Conservation (phyloP, 768 basidiomycete species). For the Hygrophoropsis aurantiaca region DNA sequence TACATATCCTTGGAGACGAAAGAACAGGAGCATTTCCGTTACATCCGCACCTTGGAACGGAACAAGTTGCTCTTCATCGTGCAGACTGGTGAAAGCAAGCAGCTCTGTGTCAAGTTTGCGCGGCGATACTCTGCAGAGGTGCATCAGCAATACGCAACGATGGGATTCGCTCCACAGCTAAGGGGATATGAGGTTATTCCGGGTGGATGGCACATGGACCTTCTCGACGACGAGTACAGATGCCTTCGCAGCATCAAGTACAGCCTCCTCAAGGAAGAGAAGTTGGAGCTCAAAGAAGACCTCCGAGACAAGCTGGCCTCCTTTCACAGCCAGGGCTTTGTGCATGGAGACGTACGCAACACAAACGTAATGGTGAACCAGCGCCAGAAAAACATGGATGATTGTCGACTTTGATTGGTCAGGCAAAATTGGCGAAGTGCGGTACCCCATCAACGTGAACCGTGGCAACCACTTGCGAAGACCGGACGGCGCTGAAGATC, state of each 20-base stretch:
- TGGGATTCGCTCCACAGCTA: conserved; percentile 21
- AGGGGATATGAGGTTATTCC: conserved; percentile 24
- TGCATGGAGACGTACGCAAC: conserved; percentile 16
- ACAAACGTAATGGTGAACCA: conserved; percentile 13
- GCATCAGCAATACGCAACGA: conserved; percentile 20
- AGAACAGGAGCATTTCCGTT: too few species aligned
- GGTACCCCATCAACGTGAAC: conserved; percentile 26
- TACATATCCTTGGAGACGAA: too few species aligned
- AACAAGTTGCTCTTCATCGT: neutral
- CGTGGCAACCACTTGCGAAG: conserved; percentile 5
- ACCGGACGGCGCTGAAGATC: conserved; percentile 18
- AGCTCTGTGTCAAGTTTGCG: conserved; percentile 20
- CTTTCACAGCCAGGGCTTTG: conserved; percentile 12
- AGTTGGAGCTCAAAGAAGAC: neutral
- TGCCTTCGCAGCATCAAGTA: neutral
- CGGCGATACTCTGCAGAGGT: conserved; percentile 16
- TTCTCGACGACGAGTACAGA: conserved; percentile 19
- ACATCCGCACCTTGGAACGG: too few species aligned
- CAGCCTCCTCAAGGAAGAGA: neutral
- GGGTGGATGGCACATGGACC: conserved; percentile 27
- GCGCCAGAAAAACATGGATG: conserved; percentile 10
- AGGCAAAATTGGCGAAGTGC: conserved; percentile 17
- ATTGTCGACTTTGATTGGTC: conserved; percentile 33
- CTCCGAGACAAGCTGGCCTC: conserved; percentile 2
- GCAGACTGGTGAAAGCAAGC: neutral